A percentile compares a stretch with the other conserved stretches of the same genome.
Evolutionary conservation across 2,329 filamentous ascomycete species (phyloP).

Genomic region (Claviceps spartinae): DNA sequence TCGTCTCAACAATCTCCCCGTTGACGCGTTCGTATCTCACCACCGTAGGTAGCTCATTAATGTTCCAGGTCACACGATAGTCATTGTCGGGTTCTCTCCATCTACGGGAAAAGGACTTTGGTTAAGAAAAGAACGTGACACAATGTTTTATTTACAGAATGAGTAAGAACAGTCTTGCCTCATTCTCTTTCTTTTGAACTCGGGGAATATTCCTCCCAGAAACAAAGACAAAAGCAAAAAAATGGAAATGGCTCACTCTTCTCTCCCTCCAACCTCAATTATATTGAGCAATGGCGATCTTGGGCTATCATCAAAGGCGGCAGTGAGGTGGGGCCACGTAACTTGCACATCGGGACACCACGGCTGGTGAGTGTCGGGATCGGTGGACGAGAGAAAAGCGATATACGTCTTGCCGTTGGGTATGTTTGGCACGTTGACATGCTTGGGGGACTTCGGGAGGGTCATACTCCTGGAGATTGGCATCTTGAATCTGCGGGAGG

Average conservation of each 20-base stretch:
- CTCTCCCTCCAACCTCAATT: constrained; percentile 21
- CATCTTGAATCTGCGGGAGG: neutral
- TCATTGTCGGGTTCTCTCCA: constrained; percentile 21
- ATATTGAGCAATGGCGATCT: constrained; percentile 14
- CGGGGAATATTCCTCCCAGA: too few species aligned
- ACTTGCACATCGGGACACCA: constrained; percentile 28
- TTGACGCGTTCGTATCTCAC: constrained; percentile 19
- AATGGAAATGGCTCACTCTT: constrained; percentile 15
- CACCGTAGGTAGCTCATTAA: constrained; percentile 21
- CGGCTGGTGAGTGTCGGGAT: constrained; percentile 20
- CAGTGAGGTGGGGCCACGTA: constrained; percentile 19
- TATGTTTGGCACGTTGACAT: neutral
- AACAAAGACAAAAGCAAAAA: neutral
- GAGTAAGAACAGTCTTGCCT: too few species aligned
- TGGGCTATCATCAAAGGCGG: constrained; percentile 15
- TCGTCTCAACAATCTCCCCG: constrained; percentile 11
- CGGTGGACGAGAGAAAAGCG: constrained; percentile 22
- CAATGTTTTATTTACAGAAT: neutral
- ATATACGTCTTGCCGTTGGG: constrained; percentile 13
- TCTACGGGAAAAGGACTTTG: constrained; percentile 9
- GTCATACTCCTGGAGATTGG: constrained; percentile 4
- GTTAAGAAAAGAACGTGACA: neutral
- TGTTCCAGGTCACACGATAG: constrained; percentile 21
- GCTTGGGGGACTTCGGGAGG: constrained; percentile 2
- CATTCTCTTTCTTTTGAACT: neutral